Conservation (phyloP, 2,329 filamentous ascomycete genomes). For the Sclerotinia spermophila region DNA sequence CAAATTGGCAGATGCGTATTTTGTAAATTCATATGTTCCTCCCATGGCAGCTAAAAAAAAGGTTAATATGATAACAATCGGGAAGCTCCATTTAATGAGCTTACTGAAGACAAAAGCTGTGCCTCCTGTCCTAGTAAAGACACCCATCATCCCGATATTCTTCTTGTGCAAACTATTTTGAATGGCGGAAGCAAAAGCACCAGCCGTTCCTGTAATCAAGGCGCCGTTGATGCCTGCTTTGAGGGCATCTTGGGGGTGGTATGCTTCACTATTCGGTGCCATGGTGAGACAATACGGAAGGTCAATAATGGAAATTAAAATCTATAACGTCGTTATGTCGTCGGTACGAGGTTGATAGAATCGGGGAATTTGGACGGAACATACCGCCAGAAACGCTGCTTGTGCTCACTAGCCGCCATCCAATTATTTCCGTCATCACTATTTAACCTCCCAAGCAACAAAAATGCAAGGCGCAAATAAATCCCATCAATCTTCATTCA, state of each 20-base stretch:
- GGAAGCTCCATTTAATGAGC: slow-evolving; percentile 4
- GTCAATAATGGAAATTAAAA: background rate
- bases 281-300: slow-evolving; percentile 39
- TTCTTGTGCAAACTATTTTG: slow-evolving; percentile 82
- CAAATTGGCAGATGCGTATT: slow-evolving; percentile 63
- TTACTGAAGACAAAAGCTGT: slow-evolving; percentile 65
- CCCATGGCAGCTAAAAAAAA: slow-evolving; percentile 59
- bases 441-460: slow-evolving; percentile 1
- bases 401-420: slow-evolving; percentile 1
- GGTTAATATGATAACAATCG: slow-evolving; percentile 19
- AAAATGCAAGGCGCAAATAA: background rate
- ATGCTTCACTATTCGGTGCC: slow-evolving; percentile 51
- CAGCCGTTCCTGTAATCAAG: slow-evolving; percentile 61
- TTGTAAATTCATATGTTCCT: slow-evolving; percentile 63
- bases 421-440: slow-evolving; percentile 12
- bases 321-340: slow-evolving; percentile 17
- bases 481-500: background rate
- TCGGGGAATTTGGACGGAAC: slow-evolving; percentile 10
- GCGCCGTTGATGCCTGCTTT: slow-evolving; percentile 61
- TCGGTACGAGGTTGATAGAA: slow-evolving; percentile 18
- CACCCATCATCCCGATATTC: slow-evolving; percentile 76
- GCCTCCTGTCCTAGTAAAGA: slow-evolving; percentile 75
- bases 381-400: slow-evolving; percentile 15
- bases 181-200: slow-evolving; percentile 70
- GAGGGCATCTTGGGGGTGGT: slow-evolving; percentile 73